Conservation (phyloP, 305 asterid species). For the Coffea humblotiana region DNA sequence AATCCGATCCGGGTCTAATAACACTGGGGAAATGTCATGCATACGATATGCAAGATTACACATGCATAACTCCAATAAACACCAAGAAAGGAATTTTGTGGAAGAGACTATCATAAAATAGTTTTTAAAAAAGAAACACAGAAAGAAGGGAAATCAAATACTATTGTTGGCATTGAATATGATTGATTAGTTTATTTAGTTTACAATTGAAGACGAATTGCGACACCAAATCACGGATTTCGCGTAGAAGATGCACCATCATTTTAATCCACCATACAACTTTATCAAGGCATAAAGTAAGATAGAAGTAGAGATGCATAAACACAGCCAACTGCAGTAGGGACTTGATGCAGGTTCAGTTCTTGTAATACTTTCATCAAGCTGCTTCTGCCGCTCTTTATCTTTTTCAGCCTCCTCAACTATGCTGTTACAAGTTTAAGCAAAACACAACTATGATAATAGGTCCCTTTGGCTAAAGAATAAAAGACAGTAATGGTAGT, state of each 20-base stretch:
- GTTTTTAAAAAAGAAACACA: too few relatives aligned
- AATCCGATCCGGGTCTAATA: too few relatives aligned
- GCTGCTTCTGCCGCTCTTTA: constrained; percentile 10
- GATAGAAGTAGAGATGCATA: constrained; percentile 16
- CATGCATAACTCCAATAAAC: constrained; percentile 19
- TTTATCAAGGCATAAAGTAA: constrained; percentile 4
- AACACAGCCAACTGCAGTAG: constrained; percentile 10
- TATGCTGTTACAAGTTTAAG: background rate
- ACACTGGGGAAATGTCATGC: too few relatives aligned
- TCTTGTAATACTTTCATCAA: background rate
- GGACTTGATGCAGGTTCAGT: background rate
- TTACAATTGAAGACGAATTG: background rate
- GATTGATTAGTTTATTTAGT: background rate
- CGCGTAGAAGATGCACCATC: background rate
- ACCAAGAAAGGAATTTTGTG: background rate
- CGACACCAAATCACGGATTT: background rate
- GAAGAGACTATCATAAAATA: too few relatives aligned
- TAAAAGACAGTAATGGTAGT: background rate
- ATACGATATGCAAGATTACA: too few relatives aligned
- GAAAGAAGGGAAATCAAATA: background rate
- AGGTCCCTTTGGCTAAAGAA: background rate
- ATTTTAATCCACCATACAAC: constrained; percentile 7
- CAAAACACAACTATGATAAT: background rate
- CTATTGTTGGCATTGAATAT: background rate
- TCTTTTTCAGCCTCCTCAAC: background rate